Evolutionary conservation across 108 stramenopile species (phyloP), one percentile per base, ranked within the genome.

Genomic region (Skeletonema marinoi): DNA sequence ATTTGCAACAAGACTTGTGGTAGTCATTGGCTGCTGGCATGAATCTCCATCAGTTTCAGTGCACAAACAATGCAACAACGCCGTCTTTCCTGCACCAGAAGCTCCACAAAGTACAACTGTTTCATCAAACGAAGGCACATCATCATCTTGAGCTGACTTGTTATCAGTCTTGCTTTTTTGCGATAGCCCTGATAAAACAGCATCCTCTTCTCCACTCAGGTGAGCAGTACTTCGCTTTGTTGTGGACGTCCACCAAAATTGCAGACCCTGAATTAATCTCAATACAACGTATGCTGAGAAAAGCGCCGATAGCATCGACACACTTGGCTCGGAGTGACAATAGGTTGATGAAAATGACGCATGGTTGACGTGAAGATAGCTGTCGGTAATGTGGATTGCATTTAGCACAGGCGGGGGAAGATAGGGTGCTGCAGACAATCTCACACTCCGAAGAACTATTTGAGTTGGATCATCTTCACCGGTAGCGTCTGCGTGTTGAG

Each of bases 1-100:
- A 71, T 94, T 94, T 59, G 88, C 84, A 60, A 78, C 71, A 32
- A 91, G 70, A 70, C 90, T 92, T 32, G 78, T 79, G 30, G 91
- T 89, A 19, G 93, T 94, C 63, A 69, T 64, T 13, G 78, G 78
- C 32, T 65, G 71, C 30, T 51, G 46, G 59, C 78, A 73, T 48
- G 41, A 25, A 21, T 61, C 75, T 3, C 36, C 58, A 60, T 38
- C 32, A 3, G 50, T 19, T 11, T 63, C 21, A 44, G 65, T 30
- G 36, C 66, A 73, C 29, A 83, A 60, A 21, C 36, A 44, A 70
- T 83, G 82, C 58, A 83, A 66, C 35, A 83, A 59, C 13, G 73
- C 41, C 29, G 82, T 83, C 66, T 83, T 83, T 13, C 82, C 82
- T 33, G 78, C 70, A 29, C 64, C 63, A 29, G 50, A 65, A 14